A percentile compares a stretch with the other conserved stretches of the same genome.
Evolutionary conservation across 2,329 filamentous ascomycete genomes (phyloP).

Genomic region (Curvularia spicifera): DNA sequence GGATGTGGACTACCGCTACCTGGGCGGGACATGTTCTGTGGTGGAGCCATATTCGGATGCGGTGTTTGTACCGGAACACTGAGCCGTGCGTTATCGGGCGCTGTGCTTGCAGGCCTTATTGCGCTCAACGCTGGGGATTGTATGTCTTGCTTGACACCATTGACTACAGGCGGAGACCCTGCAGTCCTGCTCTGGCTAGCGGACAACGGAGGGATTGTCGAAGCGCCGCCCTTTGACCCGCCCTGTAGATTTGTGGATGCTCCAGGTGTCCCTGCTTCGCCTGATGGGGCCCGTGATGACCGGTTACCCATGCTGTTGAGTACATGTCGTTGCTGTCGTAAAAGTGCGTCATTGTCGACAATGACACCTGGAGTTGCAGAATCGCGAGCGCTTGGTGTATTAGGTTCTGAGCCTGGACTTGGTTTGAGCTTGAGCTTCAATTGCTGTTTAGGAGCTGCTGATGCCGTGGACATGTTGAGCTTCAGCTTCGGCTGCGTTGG

Average conservation of each 20-base stretch:
- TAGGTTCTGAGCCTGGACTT: constrained; percentile 49
- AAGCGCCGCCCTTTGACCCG: constrained; percentile 33
- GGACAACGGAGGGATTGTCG: constrained; percentile 30
- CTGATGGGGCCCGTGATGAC: constrained; percentile 37
- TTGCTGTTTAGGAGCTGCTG: constrained; percentile 46
- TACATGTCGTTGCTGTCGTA: constrained; percentile 60
- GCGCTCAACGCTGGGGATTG: constrained; percentile 54
- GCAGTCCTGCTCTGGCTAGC: constrained; percentile 40
- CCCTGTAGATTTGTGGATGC: constrained; percentile 38
- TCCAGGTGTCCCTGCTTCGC: constrained; percentile 35
- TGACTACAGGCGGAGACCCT: constrained; percentile 39
- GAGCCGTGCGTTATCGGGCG: constrained; percentile 40
- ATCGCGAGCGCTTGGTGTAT: constrained; percentile 50
- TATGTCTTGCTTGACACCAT: constrained; percentile 50
- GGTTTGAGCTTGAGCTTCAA: constrained; percentile 69
- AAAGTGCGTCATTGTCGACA: constrained; percentile 62
- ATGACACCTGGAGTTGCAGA: constrained; percentile 57
- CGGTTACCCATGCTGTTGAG: constrained; percentile 54
- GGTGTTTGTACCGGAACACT: constrained; percentile 44
- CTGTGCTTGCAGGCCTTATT: constrained; percentile 47
- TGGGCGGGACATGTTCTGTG: constrained; percentile 43
- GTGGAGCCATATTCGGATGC: constrained; percentile 50
- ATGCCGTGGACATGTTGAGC: constrained; percentile 66
- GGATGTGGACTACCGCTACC: constrained; percentile 54
- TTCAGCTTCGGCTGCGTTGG: constrained; percentile 79